Evolutionary conservation across 306 rosid species (phyloP), one percentile per base, ranked within the genome.

Genomic region (Rosa persica): DNA sequence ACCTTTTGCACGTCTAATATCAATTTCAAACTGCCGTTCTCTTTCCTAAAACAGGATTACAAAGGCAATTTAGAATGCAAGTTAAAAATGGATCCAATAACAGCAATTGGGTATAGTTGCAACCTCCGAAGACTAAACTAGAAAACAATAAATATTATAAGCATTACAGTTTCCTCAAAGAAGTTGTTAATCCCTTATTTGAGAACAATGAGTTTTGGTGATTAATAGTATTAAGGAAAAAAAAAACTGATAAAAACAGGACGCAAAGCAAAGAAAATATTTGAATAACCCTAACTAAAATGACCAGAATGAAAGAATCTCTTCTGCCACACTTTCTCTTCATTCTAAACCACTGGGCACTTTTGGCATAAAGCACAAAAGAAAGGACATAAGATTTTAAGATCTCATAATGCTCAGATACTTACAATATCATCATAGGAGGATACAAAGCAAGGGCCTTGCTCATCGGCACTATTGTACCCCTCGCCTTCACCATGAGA

Each of bases 391-490:
- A 49, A 60, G 7, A 57, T 15, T 74, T n/a, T 15, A 10, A 52
- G 64, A 16, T 4, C 5, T 25, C 4, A 16, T 6, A n/a, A 55
- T 52, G 83, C 55, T 44, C n/a, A 58, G 44, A 55, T 78, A 90
- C 98, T 91, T 88, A 95, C 99, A n/a, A 74, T 52, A 83, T 93
- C 98, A 82, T 79, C 87, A 76, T 91, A 95, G 62, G 96, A 88
- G 48, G 96, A 90, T 38, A 82, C 93, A 66, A 74, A 83, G 84
- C 93, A 86, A 12, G 98, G 89, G 72, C 83, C 88, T 75, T 95
- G 99, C 82, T 95, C 98, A 58, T 95, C 99, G 2, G 99, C 91
- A 67, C 99, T 95, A 76, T 95, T 95, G 81, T 95, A 95, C 42
- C 98, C 99, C 82, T 95, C 99, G n/a, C 74, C 86, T 87, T 95